Evolutionary conservation across 148 eudicot genomes (phyloP).

Genomic region (Silene conica): DNA sequence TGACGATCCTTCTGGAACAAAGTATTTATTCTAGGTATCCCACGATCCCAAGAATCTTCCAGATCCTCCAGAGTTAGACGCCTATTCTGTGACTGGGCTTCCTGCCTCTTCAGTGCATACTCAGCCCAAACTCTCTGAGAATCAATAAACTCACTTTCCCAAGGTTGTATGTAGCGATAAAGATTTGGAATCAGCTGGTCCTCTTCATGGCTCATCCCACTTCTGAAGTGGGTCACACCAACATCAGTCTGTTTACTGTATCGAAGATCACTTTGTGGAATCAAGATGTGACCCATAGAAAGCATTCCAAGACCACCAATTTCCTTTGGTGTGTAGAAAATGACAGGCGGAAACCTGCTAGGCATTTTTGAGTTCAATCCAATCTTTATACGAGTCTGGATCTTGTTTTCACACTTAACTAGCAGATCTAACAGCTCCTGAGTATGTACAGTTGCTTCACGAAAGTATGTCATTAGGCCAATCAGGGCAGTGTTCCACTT

Average conservation of each 20-base stretch:
- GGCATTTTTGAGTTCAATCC: slow-evolving; percentile 99
- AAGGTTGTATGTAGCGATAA: slow-evolving; percentile 97
- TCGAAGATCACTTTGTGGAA: slow-evolving; percentile 97
- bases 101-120: slow-evolving; percentile 96
- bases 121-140: slow-evolving; percentile 99
- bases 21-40: slow-evolving; percentile 96
- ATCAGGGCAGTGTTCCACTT: slow-evolving; percentile 96
- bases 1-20: slow-evolving; percentile 98
- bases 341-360: slow-evolving; percentile 99
- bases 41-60: slow-evolving; percentile 99
- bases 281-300: slow-evolving; percentile 98
- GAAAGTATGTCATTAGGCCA: slow-evolving; percentile 98
- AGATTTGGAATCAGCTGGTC: slow-evolving; percentile 98
- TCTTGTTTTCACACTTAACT: slow-evolving; percentile 97
- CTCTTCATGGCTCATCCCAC: slow-evolving; percentile 99
- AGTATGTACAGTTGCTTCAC: slow-evolving; percentile 98
- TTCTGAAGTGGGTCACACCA: slow-evolving; percentile 96
- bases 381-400: slow-evolving; percentile 98
- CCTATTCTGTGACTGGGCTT: slow-evolving; percentile 97
- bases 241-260: slow-evolving; percentile 99
- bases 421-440: slow-evolving; percentile 91
- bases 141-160: slow-evolving; percentile 99
- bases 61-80: slow-evolving; percentile 93
- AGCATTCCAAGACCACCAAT: slow-evolving; percentile 99
- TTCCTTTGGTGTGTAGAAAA: slow-evolving; percentile 97